Conservation (phyloP, 306 rosid genomes). For the Luffa acutangula region DNA sequence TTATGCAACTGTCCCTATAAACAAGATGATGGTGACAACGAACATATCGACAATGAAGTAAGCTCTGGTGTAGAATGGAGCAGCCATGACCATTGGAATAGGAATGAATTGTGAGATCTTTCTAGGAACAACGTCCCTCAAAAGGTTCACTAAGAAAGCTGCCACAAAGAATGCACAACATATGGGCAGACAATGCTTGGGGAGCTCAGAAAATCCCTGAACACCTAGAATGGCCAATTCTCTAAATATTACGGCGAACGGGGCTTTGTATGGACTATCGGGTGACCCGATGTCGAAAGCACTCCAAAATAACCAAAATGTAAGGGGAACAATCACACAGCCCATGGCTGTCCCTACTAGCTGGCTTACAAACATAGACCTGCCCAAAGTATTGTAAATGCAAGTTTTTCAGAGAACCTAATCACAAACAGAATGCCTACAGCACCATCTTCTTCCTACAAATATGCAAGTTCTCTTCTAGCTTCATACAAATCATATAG, state of each 20-base stretch:
- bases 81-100: conserved; percentile 96
- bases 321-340: conserved; percentile 83
- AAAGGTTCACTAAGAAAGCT: conserved; percentile 55
- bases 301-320: conserved; percentile 95
- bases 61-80: conserved; percentile 84
- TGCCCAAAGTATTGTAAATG: conserved; percentile 22
- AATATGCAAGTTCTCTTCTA: not conserved
- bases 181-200: conserved; percentile 64
- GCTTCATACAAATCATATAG: not conserved
- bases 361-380: conserved; percentile 90
- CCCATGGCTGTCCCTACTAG: conserved; percentile 91
- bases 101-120: conserved; percentile 70
- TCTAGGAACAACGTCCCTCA: conserved; percentile 54
- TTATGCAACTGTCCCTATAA: too few species aligned
- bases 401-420: not conserved
- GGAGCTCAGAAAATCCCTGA: conserved; percentile 88
- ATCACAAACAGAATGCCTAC: not conserved
- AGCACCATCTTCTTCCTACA: not conserved
- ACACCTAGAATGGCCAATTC: conserved; percentile 91
- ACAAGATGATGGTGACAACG: conserved; percentile 68
- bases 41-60: conserved; percentile 87
- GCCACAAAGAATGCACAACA: conserved; percentile 67
- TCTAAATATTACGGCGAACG: conserved; percentile 71
- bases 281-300: conserved; percentile 91
- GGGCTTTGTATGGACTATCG: conserved; percentile 88